Conservation (phyloP, 176 grass and related monocot species). For the Musa beccarii region DNA sequence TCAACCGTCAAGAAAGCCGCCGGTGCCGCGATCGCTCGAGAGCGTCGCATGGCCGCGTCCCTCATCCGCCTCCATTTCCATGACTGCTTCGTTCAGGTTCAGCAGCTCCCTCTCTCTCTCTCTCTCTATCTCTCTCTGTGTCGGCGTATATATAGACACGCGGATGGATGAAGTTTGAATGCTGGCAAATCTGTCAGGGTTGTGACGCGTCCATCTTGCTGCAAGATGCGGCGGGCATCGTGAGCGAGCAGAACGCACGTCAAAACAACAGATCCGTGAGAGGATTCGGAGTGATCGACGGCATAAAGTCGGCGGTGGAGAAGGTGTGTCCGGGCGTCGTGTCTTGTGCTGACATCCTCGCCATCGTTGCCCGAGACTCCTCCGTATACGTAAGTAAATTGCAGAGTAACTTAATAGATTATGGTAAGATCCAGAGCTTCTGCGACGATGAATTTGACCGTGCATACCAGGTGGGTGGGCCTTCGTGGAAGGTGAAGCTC, state of each 20-base stretch:
- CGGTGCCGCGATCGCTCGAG: not conserved
- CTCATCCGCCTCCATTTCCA: constrained; percentile 9
- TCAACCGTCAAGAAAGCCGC: not conserved
- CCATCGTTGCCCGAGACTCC: constrained; percentile 46
- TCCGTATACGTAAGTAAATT: constrained; percentile 35
- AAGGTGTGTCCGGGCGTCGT: constrained; percentile 55
- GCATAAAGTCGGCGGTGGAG: constrained; percentile 61
- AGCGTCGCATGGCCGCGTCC: constrained; percentile 1
- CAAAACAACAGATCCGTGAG: constrained; percentile 50
- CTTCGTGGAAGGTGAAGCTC: constrained; percentile 46
- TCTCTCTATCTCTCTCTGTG: not conserved
- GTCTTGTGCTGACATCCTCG: constrained; percentile 76
- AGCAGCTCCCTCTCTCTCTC: not conserved
- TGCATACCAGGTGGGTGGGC: constrained; percentile 28
- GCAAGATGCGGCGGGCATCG: constrained; percentile 38
- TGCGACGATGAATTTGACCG: not conserved
- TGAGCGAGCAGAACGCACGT: constrained; percentile 45
- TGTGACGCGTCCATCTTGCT: constrained; percentile 73
- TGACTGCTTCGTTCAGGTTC: constrained; percentile 6
- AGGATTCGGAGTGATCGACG: constrained; percentile 63
- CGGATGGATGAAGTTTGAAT: not conserved
- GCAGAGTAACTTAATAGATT: not conserved
- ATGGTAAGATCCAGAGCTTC: not conserved
- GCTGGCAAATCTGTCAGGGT: constrained; percentile 22
- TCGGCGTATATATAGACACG: too few species aligned